A percentile compares a stretch with the other conserved stretches of the same genome.
phyloP scores from a whole-genome alignment of 805 yeast species.

The Kuraishia floccosa region DNA sequence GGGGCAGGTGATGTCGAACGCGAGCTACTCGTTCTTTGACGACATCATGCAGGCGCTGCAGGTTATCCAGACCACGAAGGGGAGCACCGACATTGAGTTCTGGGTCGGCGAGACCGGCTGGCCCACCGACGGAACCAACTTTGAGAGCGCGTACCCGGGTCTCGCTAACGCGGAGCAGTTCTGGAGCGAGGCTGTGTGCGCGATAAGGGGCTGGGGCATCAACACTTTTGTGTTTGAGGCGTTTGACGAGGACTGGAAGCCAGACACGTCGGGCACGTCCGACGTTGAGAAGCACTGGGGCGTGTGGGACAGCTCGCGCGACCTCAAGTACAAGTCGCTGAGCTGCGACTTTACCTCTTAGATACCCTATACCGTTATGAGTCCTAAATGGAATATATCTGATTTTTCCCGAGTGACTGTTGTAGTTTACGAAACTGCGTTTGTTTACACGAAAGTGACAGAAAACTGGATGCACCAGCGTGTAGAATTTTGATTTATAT shows the following conservation, averaged over 20 bases:
- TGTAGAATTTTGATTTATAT: too few species aligned
- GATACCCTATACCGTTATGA: too few species aligned
- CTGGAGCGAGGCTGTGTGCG: conserved; percentile 89
- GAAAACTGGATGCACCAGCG: background rate
- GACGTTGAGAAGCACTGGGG: conserved; percentile 96
- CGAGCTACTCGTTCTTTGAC: conserved; percentile 88
- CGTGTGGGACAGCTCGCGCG: conserved; percentile 48
- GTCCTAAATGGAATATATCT: background rate
- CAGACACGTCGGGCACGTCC: conserved; percentile 74
- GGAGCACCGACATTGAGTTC: conserved; percentile 74
- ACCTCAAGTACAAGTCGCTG: conserved; percentile 30
- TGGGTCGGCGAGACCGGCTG: conserved; percentile 99
- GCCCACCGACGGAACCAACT: conserved; percentile 81
- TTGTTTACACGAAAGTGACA: background rate
- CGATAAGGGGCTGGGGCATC: conserved; percentile 92
- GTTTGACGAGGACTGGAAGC: conserved; percentile 94
- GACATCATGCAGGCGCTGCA: conserved; percentile 97
- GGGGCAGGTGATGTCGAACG: conserved; percentile 77
- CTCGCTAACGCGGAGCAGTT: conserved; percentile 62
- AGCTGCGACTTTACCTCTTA: conserved; percentile 31
- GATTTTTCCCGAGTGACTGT: background rate
- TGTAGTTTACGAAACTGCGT: background rate
- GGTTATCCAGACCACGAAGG: conserved; percentile 76
- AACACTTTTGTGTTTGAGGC: conserved; percentile 92
- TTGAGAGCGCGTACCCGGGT: conserved; percentile 55